Conservation (phyloP, 306 rosid genomes). For the Boehmeria nivea region DNA sequence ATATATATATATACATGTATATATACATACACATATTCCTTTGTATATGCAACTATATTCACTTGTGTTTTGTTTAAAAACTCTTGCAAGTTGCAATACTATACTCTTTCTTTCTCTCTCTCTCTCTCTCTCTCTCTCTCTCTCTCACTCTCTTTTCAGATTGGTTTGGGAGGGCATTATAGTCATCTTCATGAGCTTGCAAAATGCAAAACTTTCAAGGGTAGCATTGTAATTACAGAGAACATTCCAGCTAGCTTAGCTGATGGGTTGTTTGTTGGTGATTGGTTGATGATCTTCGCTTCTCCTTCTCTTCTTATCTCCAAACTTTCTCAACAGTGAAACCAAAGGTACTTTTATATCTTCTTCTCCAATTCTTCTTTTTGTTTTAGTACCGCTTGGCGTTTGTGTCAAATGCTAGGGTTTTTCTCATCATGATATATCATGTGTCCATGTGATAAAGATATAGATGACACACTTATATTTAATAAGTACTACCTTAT, state of each 20-base stretch:
- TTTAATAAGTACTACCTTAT: too few relatives aligned
- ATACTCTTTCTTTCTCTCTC: too few relatives aligned
- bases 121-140: too few relatives aligned
- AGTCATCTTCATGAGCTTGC: slow-evolving; percentile 8
- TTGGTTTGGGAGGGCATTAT: neutral
- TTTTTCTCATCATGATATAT: neutral
- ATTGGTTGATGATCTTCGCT: too few relatives aligned
- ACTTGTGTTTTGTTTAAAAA: neutral
- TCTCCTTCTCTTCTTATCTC: too few relatives aligned
- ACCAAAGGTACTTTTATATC: slow-evolving; percentile 9
- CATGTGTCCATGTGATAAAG: too few relatives aligned
- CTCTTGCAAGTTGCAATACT: neutral
- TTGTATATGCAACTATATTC: too few relatives aligned
- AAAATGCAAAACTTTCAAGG: neutral
- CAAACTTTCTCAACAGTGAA: slow-evolving; percentile 9
- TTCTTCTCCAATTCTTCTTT: too few relatives aligned
- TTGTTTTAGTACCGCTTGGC: neutral
- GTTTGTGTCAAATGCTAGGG: slow-evolving; percentile 13
- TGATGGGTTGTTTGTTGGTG: too few relatives aligned
- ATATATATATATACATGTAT: neutral
- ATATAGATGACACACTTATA: too few relatives aligned
- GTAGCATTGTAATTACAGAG: slow-evolving; percentile 14
- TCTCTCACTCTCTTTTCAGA: too few relatives aligned
- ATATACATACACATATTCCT: neutral
- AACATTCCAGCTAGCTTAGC: too few relatives aligned